phyloP scores from a whole-genome alignment of 495 filamentous ascomycete species.

The Podospora comata region DNA sequence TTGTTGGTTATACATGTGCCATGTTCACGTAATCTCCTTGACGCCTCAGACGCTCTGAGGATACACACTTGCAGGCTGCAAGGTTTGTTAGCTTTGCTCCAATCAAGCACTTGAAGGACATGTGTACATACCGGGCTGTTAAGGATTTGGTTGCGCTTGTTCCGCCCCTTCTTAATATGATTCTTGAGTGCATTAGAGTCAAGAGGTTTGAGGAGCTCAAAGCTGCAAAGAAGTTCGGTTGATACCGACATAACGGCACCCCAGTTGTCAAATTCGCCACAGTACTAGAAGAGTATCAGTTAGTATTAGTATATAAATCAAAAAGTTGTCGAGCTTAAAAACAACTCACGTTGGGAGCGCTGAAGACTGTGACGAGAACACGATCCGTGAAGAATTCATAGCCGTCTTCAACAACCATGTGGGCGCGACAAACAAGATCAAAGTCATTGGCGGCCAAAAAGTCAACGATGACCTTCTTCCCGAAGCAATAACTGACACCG shows the following conservation, averaged over 20 bases:
- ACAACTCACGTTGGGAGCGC: constrained; percentile 85
- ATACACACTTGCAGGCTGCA: constrained; percentile 44
- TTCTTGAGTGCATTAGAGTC: constrained; percentile 97
- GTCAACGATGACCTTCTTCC: constrained; percentile 96
- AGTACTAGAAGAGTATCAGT: constrained; percentile 92
- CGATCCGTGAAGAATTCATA: constrained; percentile 99
- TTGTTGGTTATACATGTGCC: neutral
- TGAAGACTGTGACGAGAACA: constrained; percentile 95
- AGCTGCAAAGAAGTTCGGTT: constrained; percentile 88
- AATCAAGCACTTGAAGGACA: neutral
- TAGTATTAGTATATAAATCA: neutral
- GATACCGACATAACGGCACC: constrained; percentile 98
- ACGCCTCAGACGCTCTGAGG: constrained; percentile 51
- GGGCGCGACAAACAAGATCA: constrained; percentile 92
- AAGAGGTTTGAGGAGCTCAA: constrained; percentile 92
- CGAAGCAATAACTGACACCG: constrained; percentile 98
- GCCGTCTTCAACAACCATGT: constrained; percentile 99
- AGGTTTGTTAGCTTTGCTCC: constrained; percentile 19
- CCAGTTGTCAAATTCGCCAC: constrained; percentile 99
- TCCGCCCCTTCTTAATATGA: constrained; percentile 97
- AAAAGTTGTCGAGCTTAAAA: neutral
- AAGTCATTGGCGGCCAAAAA: constrained; percentile 95
- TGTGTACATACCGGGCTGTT: constrained; percentile 78
- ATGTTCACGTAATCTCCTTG: constrained; percentile 1
- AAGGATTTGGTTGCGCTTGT: constrained; percentile 82